phyloP scores from a whole-genome alignment of 768 basidiomycete species.

The Rhizopogon vinicolor region DNA sequence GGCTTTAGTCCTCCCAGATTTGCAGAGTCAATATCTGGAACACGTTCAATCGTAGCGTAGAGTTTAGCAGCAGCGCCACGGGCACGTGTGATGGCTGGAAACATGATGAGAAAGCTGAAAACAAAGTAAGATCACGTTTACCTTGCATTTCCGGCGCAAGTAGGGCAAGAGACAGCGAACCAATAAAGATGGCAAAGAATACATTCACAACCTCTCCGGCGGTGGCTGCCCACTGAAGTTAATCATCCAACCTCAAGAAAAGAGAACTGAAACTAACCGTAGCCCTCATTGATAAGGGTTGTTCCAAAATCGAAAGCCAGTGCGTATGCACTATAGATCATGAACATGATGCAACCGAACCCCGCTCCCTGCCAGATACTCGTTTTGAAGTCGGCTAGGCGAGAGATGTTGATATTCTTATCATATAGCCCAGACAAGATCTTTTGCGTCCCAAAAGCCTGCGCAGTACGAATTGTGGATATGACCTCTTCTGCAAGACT shows the following conservation, averaged over 20 bases:
- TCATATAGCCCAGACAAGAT: slow-evolving; percentile 43
- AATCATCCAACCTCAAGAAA: not conserved
- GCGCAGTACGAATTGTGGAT: slow-evolving; percentile 48
- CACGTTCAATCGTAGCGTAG: slow-evolving; percentile 50
- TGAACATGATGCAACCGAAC: slow-evolving; percentile 43
- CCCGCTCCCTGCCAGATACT: slow-evolving; percentile 32
- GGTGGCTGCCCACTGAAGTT: slow-evolving; percentile 16
- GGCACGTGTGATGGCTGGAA: slow-evolving; percentile 39
- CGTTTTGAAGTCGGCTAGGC: slow-evolving; percentile 29
- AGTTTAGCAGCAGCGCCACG: slow-evolving; percentile 54
- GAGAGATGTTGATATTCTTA: slow-evolving; percentile 31
- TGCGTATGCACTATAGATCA: slow-evolving; percentile 38
- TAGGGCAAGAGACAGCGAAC: slow-evolving; percentile 50
- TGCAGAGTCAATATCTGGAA: slow-evolving; percentile 50
- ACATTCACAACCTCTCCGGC: slow-evolving; percentile 51
- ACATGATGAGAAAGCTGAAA: not conserved
- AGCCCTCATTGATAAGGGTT: slow-evolving; percentile 37
- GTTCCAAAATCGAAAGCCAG: slow-evolving; percentile 45
- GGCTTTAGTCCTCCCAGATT: slow-evolving; percentile 39
- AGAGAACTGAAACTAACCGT: slow-evolving; percentile 13
- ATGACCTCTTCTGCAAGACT: slow-evolving; percentile 60
- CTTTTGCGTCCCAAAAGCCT: slow-evolving; percentile 50
- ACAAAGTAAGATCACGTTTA: slow-evolving; percentile 4
- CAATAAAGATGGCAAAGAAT: slow-evolving; percentile 47
- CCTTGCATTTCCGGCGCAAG: slow-evolving; percentile 49